Evolutionary conservation across 1,284 basidiomycete species (phyloP), one percentile per base, ranked within the genome.

Genomic region (Dichomitus squalens): DNA sequence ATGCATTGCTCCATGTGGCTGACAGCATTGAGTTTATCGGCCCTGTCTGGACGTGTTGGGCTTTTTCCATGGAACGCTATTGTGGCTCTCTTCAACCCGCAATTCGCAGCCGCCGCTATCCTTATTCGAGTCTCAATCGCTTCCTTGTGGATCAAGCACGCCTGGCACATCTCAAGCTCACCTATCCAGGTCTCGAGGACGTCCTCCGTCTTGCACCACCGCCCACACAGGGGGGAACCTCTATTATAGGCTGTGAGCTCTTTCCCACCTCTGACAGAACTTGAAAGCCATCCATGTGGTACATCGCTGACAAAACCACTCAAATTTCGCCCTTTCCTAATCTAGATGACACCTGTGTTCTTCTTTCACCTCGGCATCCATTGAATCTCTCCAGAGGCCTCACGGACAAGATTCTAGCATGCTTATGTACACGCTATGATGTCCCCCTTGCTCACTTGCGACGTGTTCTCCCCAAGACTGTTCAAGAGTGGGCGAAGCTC

Each of bases 21-120:
- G 64, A 72, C 34, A 65, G 69, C 46, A 73, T 78, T 18, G 46
- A 55, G 0, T 50, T 54, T 3, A 65, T 66, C 49, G 75, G 76
- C 1, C 76, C 76, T 1, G 64, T 70, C 0, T 78, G 76, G 76
- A 55, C 67, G 1, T 25, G 6, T 0, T 47, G 33, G 44, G 34
- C 36, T n/a, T 48, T 38, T 4, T 2, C 25, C 1, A 33, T 46
- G 27, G 52, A 49, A n/a, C 29, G 54, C 0, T 41, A 50, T n/a
- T 53, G 36, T 40, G 35, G 52, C 18, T 1, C 35, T 1, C 21
- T 53, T 9, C 18, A 39, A 8, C 52, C 43, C 2, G 43, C 52
- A 1, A 53, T 53, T 11, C 23, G 18, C 0, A 52, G n/a, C 21
- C 49, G 31, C 16, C 31, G 40, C 7, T 36, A 20, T 23, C 44